Percentiles rank a stretch among this genome's conserved stretches.
Conservation (phyloP, 345 rosid genomes). For the Conringia planisiliqua region DNA sequence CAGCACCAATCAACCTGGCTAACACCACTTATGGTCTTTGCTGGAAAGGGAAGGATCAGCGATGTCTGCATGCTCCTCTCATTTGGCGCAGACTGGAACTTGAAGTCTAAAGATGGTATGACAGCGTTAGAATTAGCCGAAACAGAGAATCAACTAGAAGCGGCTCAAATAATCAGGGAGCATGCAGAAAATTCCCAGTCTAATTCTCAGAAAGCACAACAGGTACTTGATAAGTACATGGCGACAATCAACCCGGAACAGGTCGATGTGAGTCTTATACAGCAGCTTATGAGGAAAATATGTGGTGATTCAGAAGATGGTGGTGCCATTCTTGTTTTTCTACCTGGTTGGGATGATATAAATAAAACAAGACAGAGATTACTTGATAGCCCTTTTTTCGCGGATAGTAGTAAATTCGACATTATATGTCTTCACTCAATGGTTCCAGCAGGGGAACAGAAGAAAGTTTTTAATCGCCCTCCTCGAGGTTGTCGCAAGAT, state of each 20-base stretch:
- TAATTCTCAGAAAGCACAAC: constrained; percentile 44
- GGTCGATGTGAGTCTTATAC: constrained; percentile 74
- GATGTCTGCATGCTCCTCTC: constrained; percentile 90
- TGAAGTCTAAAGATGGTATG: constrained; percentile 54
- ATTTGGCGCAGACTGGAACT: constrained; percentile 58
- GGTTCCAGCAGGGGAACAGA: constrained; percentile 88
- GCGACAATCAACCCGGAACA: constrained; percentile 55
- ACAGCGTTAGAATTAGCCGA: constrained; percentile 74
- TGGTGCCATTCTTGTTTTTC: constrained; percentile 81
- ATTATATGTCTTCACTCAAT: constrained; percentile 86
- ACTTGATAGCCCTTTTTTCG: constrained; percentile 52
- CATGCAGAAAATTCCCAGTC: constrained; percentile 40
- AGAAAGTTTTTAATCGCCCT: constrained; percentile 69
- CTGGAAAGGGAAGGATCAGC: constrained; percentile 78
- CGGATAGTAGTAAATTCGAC: constrained; percentile 52
- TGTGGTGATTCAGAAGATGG: constrained; percentile 70
- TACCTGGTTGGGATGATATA: constrained; percentile 98
- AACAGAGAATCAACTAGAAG: constrained; percentile 59
- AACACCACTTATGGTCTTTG: constrained; percentile 85
- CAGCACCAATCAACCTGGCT: constrained; percentile 69
- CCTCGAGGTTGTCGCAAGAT: constrained; percentile 86
- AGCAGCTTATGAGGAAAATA: constrained; percentile 63
- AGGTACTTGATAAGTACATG: constrained; percentile 65
- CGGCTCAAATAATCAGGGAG: constrained; percentile 56
- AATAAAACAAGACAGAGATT: constrained; percentile 62